phyloP scores from a whole-genome alignment of 108 stramenopile genomes.

The Nitzschia sp. region DNA sequence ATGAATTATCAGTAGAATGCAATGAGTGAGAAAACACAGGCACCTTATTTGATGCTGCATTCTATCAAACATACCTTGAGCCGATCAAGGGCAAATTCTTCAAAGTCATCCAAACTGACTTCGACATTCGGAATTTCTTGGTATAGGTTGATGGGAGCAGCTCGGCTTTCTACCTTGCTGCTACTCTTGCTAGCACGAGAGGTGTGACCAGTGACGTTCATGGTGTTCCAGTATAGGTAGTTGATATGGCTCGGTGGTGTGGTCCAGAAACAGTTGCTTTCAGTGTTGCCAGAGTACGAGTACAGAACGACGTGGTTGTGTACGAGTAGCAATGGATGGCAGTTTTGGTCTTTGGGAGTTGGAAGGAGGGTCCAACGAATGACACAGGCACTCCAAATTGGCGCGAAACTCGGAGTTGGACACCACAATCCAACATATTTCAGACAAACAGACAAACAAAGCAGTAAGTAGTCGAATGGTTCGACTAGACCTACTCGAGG shows the following conservation, averaged over 20 bases:
- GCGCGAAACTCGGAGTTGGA: neutral
- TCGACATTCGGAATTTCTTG: conserved; percentile 55
- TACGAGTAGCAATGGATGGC: too few species aligned
- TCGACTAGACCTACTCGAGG: neutral
- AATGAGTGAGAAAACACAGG: neutral
- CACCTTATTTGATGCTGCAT: neutral
- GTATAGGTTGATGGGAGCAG: conserved; percentile 41
- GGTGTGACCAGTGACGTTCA: neutral
- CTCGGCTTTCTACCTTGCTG: neutral
- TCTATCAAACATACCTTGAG: conserved; percentile 61
- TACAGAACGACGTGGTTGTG: too few species aligned
- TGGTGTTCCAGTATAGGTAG: too few species aligned
- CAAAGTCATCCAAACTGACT: conserved; percentile 83
- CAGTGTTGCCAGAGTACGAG: too few species aligned
- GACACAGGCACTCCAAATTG: neutral
- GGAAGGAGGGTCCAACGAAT: neutral
- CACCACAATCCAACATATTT: neutral
- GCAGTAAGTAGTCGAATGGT: neutral
- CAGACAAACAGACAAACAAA: conserved; percentile 1
- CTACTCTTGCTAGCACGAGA: neutral
- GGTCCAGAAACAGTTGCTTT: too few species aligned
- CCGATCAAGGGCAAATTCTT: conserved; percentile 79
- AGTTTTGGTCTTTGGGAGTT: neutral
- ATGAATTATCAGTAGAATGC: neutral
- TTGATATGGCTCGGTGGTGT: too few species aligned